These are phyloP conservation scores for Ceriops tagal DNA, from an alignment of 345 rosid species.

Conservation along the genomic window DNA sequence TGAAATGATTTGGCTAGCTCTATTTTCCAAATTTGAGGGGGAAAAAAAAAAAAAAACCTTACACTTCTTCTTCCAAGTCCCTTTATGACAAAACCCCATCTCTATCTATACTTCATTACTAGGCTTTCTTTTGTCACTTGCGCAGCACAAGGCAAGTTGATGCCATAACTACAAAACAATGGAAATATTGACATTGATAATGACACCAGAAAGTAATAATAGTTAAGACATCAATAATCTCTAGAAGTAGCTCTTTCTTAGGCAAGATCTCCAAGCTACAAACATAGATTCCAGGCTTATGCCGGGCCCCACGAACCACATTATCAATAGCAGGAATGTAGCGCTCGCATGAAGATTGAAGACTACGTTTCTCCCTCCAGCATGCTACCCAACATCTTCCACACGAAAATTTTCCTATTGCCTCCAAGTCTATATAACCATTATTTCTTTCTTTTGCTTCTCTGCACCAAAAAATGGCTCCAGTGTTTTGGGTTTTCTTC, in stretches of 20 bases:
- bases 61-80: too few relatives aligned
- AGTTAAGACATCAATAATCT: background rate
- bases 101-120: background rate
- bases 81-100: background rate
- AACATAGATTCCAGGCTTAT: background rate
- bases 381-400: constrained; percentile 44
- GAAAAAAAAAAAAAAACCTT: too few relatives aligned
- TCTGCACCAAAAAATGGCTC: constrained; percentile 45
- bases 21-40: too few relatives aligned
- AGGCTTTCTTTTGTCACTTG: background rate
- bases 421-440: constrained; percentile 24
- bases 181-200: background rate
- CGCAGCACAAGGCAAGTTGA: background rate
- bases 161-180: background rate
- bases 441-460: constrained; percentile 17
- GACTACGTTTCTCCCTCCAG: constrained; percentile 47
- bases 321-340: constrained; percentile 50
- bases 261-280: constrained; percentile 3
- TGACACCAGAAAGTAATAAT: background rate
- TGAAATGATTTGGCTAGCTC: too few relatives aligned
- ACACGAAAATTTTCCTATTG: constrained; percentile 10
- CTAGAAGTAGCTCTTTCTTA: background rate
- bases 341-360: constrained; percentile 44
- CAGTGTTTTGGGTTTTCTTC: constrained; percentile 31
- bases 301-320: background rate